These are phyloP conservation scores for Rubia tinctorum DNA, from an alignment of 305 asterid species.

Conservation along the genomic window DNA sequence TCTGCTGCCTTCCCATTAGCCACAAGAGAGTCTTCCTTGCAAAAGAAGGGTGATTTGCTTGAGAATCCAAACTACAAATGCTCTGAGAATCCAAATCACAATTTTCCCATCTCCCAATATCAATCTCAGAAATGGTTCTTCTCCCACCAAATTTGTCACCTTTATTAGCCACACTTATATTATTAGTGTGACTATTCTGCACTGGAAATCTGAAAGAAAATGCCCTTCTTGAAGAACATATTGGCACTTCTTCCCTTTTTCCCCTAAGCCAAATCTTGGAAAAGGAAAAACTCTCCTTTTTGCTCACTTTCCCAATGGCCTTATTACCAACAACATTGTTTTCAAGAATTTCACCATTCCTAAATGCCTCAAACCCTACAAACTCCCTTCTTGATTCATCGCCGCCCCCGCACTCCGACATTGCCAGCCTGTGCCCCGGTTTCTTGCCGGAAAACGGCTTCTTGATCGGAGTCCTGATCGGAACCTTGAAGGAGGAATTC, in stretches of 20 bases:
- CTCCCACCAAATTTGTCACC: conserved; percentile 26
- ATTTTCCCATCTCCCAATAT: conserved; percentile 52
- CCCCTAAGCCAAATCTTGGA: conserved; percentile 70
- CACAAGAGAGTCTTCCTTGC: conserved; percentile 74
- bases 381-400: conserved; percentile 69
- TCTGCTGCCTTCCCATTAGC: conserved; percentile 77
- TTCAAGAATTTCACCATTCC: conserved; percentile 9
- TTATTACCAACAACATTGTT: conserved; percentile 8
- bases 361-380: conserved; percentile 56
- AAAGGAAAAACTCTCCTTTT: conserved; percentile 43
- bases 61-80: conserved; percentile 62
- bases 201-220: conserved; percentile 60
- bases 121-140: conserved; percentile 58
- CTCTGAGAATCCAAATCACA: conserved; percentile 54
- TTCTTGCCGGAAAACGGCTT: conserved; percentile 46
- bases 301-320: conserved; percentile 19
- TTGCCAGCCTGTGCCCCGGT: conserved; percentile 54
- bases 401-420: conserved; percentile 75
- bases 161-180: conserved; percentile 12
- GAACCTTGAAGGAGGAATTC: conserved; percentile 61
- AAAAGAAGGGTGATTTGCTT: conserved; percentile 50
- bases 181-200: conserved; percentile 5
- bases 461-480: conserved; percentile 60
- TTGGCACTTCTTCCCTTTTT: conserved; percentile 31
- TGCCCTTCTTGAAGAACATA: conserved; percentile 47